Evolutionary conservation across 805 yeast species (phyloP).

Genomic region (Torulaspora gathmanii): DNA sequence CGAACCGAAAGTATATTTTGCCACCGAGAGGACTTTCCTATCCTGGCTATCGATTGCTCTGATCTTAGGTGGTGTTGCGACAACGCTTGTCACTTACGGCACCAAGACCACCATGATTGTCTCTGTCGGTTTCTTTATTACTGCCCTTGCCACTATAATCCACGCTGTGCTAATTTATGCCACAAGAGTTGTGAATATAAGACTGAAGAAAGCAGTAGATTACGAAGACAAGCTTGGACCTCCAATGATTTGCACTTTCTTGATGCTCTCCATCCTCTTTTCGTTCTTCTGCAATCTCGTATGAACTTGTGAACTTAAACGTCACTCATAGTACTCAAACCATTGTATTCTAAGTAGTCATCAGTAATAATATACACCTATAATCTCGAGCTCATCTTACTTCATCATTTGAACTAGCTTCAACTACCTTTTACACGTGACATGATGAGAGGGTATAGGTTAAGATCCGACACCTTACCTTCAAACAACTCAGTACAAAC

Average conservation of each 20-base stretch:
- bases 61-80: slow-evolving; percentile 83
- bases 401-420: background rate
- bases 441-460: background rate
- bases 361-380: background rate
- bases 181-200: slow-evolving; percentile 76
- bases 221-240: slow-evolving; percentile 91
- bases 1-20: slow-evolving; percentile 98
- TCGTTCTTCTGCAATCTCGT: slow-evolving; percentile 46
- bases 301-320: background rate
- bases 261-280: slow-evolving; percentile 63
- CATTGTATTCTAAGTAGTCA: slow-evolving; percentile 1
- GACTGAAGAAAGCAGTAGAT: slow-evolving; percentile 74
- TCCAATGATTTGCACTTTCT: slow-evolving; percentile 66
- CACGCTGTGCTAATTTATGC: slow-evolving; percentile 73
- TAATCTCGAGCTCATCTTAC: background rate
- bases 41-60: slow-evolving; percentile 92
- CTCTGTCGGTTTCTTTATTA: slow-evolving; percentile 77
- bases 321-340: background rate
- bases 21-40: slow-evolving; percentile 91
- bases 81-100: slow-evolving; percentile 81
- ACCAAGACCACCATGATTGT: slow-evolving; percentile 69
- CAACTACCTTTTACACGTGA: slow-evolving; percentile 4
- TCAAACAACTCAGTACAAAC: background rate
- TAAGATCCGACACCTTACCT: background rate
- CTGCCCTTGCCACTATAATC: slow-evolving; percentile 66